Conservation (phyloP, 768 basidiomycete species). For the Termitomyces sp. region DNA sequence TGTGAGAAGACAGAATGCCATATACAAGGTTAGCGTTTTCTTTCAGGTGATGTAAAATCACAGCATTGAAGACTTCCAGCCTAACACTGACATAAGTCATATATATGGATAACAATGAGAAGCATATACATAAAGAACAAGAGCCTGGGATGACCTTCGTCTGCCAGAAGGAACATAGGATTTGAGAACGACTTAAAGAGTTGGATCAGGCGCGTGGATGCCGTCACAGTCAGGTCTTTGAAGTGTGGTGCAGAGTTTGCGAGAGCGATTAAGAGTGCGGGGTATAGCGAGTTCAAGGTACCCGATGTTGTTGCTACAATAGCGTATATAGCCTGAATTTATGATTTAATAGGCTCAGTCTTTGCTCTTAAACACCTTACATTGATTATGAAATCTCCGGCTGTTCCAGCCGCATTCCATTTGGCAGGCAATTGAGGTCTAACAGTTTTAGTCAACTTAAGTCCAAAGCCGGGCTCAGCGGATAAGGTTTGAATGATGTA, state of each 20-base stretch:
- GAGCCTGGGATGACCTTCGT: constrained; percentile 91
- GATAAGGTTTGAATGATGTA: constrained; percentile 92
- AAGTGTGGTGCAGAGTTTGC: constrained; percentile 87
- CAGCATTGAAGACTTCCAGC: constrained; percentile 87
- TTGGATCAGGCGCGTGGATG: constrained; percentile 81
- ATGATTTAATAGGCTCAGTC: background rate
- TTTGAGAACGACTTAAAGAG: constrained; percentile 90
- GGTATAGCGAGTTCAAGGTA: constrained; percentile 76
- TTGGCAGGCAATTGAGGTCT: constrained; percentile 67
- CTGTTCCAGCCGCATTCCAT: constrained; percentile 67
- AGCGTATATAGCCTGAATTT: constrained; percentile 72
- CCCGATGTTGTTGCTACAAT: constrained; percentile 89
- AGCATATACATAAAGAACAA: constrained; percentile 79
- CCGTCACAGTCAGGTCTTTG: constrained; percentile 71
- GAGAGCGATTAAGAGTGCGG: constrained; percentile 85
- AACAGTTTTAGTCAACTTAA: constrained; percentile 59
- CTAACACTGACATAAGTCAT: constrained; percentile 27
- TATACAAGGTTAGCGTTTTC: constrained; percentile 89
- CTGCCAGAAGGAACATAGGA: constrained; percentile 82
- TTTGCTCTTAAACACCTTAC: constrained; percentile 33
- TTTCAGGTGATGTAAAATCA: constrained; percentile 70
- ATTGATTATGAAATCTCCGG: constrained; percentile 84
- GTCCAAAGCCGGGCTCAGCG: constrained; percentile 73
- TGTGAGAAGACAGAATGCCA: constrained; percentile 77
- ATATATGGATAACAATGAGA: background rate